Conservation (phyloP, 805 yeast genomes). For the Kazachstania bromeliacearum region DNA sequence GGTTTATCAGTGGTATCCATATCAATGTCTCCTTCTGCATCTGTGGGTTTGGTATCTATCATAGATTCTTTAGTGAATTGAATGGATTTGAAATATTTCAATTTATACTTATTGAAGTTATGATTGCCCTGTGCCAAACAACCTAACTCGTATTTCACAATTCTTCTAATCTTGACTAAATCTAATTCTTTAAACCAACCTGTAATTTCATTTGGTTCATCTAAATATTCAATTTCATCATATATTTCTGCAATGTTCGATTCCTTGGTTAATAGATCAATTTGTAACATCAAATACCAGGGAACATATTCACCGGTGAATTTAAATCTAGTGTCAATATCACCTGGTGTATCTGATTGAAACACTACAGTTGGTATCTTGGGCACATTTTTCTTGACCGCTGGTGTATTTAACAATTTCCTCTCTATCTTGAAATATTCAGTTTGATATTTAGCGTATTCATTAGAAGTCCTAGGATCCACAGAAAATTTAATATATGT, state of each 20-base stretch:
- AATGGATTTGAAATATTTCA: conserved; percentile 34
- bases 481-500: conserved; percentile 70
- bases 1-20: conserved; percentile 5
- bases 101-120: conserved; percentile 35
- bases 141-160: conserved; percentile 63
- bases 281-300: conserved; percentile 58
- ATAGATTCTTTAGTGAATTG: conserved; percentile 33
- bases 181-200: conserved; percentile 74
- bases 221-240: conserved; percentile 43
- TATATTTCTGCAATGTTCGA: conserved; percentile 43
- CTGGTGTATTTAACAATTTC: conserved; percentile 18
- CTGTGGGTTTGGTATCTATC: conserved; percentile 8
- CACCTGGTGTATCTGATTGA: conserved; percentile 26
- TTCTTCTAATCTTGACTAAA: conserved; percentile 53
- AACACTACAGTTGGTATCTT: conserved; percentile 26
- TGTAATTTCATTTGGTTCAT: conserved; percentile 30
- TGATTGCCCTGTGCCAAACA: conserved; percentile 45
- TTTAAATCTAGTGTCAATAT: conserved; percentile 39
- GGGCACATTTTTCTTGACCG: conserved; percentile 25
- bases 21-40: conserved; percentile 3
- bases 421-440: conserved; percentile 56
- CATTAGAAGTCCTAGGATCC: conserved; percentile 54
- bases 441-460: conserved; percentile 63
- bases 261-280: conserved; percentile 65
- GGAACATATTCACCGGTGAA: conserved; percentile 72